Percentiles rank a stretch among this genome's conserved stretches.
Evolutionary conservation across 768 basidiomycete species (phyloP).

Genomic region (Psilocybe azurescens): DNA sequence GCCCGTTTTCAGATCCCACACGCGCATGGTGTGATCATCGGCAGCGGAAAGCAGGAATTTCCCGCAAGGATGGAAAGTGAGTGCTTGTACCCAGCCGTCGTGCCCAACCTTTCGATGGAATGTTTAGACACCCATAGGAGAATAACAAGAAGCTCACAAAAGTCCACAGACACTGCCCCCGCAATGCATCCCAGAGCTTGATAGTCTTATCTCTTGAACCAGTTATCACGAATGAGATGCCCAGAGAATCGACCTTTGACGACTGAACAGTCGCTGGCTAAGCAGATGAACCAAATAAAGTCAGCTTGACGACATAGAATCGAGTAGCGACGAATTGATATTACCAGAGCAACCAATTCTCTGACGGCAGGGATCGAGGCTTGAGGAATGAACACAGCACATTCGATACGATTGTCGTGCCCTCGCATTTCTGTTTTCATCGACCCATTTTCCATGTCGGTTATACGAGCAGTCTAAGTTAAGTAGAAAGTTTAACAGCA

Average conservation of each 20-base stretch:
- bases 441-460: conserved; percentile 55
- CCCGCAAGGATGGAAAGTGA: conserved; percentile 90
- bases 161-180: conserved; percentile 80
- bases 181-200: conserved; percentile 87
- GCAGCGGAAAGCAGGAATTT: conserved; percentile 91
- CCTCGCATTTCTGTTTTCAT: conserved; percentile 85
- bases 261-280: conserved; percentile 30
- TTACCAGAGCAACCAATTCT: conserved; percentile 76
- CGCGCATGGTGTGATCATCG: conserved; percentile 89
- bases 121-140: conserved; percentile 7
- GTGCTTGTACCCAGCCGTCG: conserved; percentile 89
- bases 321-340: not conserved
- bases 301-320: not conserved
- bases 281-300: not conserved
- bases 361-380: conserved; percentile 78
- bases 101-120: conserved; percentile 62
- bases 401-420: conserved; percentile 87
- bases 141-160: conserved; percentile 52
- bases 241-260: conserved; percentile 33
- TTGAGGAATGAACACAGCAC: conserved; percentile 79
- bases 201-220: conserved; percentile 92
- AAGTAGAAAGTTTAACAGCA: not conserved
- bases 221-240: conserved; percentile 68
- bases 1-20: conserved; percentile 89
- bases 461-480: conserved; percentile 27